A percentile compares a stretch with the other conserved stretches of the same genome.
These are phyloP conservation scores for Cyclotella baltica DNA, from an alignment of 108 stramenopile genomes.

Conservation along the genomic window DNA sequence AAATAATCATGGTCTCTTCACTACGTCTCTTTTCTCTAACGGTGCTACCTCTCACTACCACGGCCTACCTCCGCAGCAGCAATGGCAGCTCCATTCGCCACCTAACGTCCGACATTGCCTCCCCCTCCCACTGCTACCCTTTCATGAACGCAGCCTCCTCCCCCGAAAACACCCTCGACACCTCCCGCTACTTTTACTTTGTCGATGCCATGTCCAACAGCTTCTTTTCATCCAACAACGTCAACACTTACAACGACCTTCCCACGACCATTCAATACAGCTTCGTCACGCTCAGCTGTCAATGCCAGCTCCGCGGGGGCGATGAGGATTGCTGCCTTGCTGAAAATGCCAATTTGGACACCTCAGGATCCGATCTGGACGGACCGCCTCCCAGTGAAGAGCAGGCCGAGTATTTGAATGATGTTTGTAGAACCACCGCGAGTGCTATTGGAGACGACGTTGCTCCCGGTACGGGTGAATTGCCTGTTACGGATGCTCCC, in stretches of 20 bases:
- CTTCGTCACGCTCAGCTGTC: constrained; percentile 35
- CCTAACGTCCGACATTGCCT: neutral
- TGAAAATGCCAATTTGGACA: constrained; percentile 14
- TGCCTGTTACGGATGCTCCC: neutral
- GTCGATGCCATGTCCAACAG: constrained; percentile 23
- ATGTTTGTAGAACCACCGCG: constrained; percentile 14
- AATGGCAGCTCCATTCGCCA: neutral
- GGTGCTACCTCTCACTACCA: neutral
- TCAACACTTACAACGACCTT: neutral
- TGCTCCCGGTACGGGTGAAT: neutral
- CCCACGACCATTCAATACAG: constrained; percentile 1
- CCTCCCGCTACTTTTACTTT: constrained; percentile 11
- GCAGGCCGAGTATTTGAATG: constrained; percentile 18
- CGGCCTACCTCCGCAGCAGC: neutral
- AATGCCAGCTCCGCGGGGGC: constrained; percentile 22
- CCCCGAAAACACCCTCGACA: constrained; percentile 10
- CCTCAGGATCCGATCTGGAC: constrained; percentile 12
- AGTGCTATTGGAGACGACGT: constrained; percentile 16
- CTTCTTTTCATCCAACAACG: constrained; percentile 1
- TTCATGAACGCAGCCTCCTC: constrained; percentile 7
- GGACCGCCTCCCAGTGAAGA: constrained; percentile 20
- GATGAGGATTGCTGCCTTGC: constrained; percentile 24
- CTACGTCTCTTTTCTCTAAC: too few relatives aligned
- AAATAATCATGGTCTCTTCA: too few relatives aligned
- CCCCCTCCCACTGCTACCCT: constrained; percentile 18